Percentiles rank a stretch among this genome's conserved stretches.
Conservation (phyloP, 306 rosid genomes). For the Sophora flavescens region DNA sequence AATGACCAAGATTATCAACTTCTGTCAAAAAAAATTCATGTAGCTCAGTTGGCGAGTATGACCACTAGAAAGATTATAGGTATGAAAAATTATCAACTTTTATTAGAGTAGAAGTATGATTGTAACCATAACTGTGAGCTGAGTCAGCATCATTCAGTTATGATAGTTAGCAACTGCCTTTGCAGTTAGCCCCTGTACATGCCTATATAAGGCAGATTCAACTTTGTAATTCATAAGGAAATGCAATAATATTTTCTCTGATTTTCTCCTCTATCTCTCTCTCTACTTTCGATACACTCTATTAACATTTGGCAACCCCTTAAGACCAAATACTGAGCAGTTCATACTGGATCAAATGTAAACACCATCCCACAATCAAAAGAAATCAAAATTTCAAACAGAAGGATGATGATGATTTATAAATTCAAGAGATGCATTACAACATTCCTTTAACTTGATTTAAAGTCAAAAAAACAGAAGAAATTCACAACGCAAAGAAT, state of each 20-base stretch:
- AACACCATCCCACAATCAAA: neutral
- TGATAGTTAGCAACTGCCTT: too few species aligned
- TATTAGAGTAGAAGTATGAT: too few species aligned
- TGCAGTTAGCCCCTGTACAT: too few species aligned
- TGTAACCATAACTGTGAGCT: too few species aligned
- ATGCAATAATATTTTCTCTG: too few species aligned
- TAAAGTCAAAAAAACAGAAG: neutral
- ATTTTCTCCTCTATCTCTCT: too few species aligned
- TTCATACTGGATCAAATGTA: conserved; percentile 9
- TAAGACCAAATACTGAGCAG: neutral
- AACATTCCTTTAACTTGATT: neutral
- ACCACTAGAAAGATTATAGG: neutral
- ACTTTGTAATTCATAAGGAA: too few species aligned
- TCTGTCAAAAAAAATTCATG: neutral
- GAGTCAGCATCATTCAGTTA: too few species aligned
- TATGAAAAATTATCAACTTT: conserved; percentile 17
- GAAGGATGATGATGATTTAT: neutral
- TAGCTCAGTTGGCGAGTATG: neutral
- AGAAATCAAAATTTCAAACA: neutral
- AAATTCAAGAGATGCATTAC: neutral
- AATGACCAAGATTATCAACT: neutral
- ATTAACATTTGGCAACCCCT: conserved; percentile 6
- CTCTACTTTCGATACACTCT: too few species aligned
- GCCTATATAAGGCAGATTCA: too few species aligned
- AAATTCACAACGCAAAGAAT: neutral